phyloP scores from a whole-genome alignment of 441 rosid species.

The Breynia disticha region DNA sequence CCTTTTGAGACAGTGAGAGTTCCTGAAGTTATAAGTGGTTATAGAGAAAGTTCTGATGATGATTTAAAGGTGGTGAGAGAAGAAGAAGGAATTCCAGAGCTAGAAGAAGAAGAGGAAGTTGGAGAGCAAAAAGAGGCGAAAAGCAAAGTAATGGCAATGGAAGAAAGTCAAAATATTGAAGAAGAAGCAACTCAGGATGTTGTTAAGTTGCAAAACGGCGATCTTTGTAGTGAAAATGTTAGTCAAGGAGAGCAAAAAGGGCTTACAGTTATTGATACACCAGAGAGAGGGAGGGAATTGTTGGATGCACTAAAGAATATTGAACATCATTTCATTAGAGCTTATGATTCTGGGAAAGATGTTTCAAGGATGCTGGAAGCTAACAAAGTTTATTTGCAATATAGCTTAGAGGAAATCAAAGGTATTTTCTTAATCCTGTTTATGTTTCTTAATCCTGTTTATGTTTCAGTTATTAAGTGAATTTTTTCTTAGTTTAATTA shows the following conservation, averaged over 20 bases:
- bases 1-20: constrained; percentile 42
- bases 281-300: constrained; percentile 55
- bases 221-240: constrained; percentile 17
- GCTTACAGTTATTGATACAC: constrained; percentile 35
- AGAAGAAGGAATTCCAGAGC: constrained; percentile 69
- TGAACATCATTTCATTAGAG: constrained; percentile 59
- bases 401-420: constrained; percentile 53
- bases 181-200: constrained; percentile 19
- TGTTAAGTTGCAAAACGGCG: constrained; percentile 24
- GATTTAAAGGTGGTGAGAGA: constrained; percentile 54
- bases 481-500: neutral
- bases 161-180: constrained; percentile 19
- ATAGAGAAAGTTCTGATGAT: constrained; percentile 41
- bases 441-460: too few relatives aligned
- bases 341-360: constrained; percentile 68
- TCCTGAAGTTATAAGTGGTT: constrained; percentile 40
- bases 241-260: constrained; percentile 39
- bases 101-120: constrained; percentile 46
- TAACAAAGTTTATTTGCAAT: constrained; percentile 40
- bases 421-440: constrained; percentile 27
- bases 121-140: neutral
- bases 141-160: constrained; percentile 24
- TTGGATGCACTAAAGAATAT: constrained; percentile 64
- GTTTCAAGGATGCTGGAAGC: constrained; percentile 73
- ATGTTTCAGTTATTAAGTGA: neutral